These are phyloP conservation scores for Nigrospora oryzae DNA, from an alignment of 2,329 filamentous ascomycete species.

Conservation along the genomic window DNA sequence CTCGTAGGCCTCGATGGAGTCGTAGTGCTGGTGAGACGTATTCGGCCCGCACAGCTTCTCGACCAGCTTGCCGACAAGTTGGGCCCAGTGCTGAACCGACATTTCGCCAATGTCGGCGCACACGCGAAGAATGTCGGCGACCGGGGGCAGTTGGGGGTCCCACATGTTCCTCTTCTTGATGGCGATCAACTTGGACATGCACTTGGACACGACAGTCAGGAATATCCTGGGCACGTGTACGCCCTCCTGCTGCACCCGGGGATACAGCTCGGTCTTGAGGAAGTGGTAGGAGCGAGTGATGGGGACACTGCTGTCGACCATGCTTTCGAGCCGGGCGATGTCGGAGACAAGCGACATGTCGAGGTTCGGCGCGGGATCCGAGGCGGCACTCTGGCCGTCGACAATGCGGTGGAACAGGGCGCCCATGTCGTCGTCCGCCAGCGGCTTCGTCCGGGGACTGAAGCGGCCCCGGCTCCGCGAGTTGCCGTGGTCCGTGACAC, in stretches of 20 bases:
- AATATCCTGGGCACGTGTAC: conserved; percentile 21
- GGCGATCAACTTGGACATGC: conserved; percentile 21
- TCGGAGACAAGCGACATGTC: conserved; percentile 13
- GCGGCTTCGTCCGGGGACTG: not conserved
- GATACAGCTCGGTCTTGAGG: conserved; percentile 18
- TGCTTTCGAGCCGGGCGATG: conserved; percentile 17
- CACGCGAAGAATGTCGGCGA: conserved; percentile 27
- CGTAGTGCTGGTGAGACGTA: conserved; percentile 13
- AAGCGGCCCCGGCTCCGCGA: no score
- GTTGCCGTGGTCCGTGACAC: no score
- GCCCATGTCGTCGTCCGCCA: conserved; percentile 7
- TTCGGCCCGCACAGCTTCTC: conserved; percentile 19
- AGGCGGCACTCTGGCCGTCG: conserved; percentile 4
- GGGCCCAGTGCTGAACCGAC: conserved; percentile 21
- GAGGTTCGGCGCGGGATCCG: not conserved
- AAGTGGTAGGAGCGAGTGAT: conserved; percentile 12
- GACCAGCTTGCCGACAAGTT: conserved; percentile 23
- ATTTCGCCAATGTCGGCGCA: conserved; percentile 25
- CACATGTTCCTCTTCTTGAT: conserved; percentile 23
- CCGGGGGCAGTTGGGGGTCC: conserved; percentile 21
- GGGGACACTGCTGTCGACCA: conserved; percentile 20
- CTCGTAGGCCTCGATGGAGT: conserved; percentile 17
- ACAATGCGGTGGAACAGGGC: conserved; percentile 19
- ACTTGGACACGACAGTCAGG: conserved; percentile 13
- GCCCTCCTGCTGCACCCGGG: conserved; percentile 14